Percentiles rank a stretch among this genome's conserved stretches.
Evolutionary conservation across 2,329 filamentous ascomycete species (phyloP).

Genomic region (Fusarium sp.): DNA sequence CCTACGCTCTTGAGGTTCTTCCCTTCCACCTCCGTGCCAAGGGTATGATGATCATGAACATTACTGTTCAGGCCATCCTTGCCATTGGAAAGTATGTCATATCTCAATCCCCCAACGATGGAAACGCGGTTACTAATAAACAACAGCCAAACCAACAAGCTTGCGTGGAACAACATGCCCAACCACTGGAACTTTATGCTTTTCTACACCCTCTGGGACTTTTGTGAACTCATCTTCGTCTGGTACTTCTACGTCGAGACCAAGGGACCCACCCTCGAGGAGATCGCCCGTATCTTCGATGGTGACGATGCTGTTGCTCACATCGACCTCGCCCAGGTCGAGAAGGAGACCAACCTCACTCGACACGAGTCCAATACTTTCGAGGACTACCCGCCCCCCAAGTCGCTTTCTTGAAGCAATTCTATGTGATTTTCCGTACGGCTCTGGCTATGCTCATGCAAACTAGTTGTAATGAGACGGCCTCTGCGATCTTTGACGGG

Average conservation of each 20-base stretch:
- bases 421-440: background rate
- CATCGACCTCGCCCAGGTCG: conserved; percentile 63
- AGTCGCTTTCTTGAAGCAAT: conserved; percentile 23
- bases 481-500: background rate
- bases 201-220: conserved; percentile 72
- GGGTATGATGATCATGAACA: conserved; percentile 72
- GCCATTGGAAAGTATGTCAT: conserved; percentile 67
- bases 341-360: conserved; percentile 57
- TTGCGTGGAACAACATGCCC: conserved; percentile 68
- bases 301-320: conserved; percentile 67
- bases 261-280: conserved; percentile 73
- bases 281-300: conserved; percentile 72
- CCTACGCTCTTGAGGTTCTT: conserved; percentile 67
- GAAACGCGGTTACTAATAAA: background rate
- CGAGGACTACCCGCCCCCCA: conserved; percentile 12
- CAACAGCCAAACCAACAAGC: conserved; percentile 67
- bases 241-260: conserved; percentile 77
- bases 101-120: background rate
- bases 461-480: background rate
- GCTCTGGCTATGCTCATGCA: background rate
- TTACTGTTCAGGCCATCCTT: conserved; percentile 68
- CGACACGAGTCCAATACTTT: conserved; percentile 39
- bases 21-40: conserved; percentile 67
- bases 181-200: conserved; percentile 73
- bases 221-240: conserved; percentile 68